phyloP scores from a whole-genome alignment of 1,139 yeast species.

The Meyerozyma elateridarum region DNA sequence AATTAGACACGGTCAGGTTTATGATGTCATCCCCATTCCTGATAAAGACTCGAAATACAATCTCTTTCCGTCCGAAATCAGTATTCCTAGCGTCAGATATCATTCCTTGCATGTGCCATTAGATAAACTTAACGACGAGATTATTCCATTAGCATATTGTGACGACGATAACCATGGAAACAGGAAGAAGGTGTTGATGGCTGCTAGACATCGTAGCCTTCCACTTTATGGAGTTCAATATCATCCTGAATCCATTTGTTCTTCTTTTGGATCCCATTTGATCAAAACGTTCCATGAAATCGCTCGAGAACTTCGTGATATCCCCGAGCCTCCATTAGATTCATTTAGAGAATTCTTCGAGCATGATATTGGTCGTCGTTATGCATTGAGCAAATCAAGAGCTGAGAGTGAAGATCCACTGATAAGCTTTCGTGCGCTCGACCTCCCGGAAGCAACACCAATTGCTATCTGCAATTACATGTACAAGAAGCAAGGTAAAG shows the following conservation, averaged over 20 bases:
- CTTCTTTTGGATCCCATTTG: slow-evolving; percentile 57
- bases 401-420: neutral
- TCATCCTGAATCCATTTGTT: slow-evolving; percentile 94
- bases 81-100: slow-evolving; percentile 69
- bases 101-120: slow-evolving; percentile 71
- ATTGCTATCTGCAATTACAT: slow-evolving; percentile 49
- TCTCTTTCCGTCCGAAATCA: neutral
- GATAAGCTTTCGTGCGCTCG: too few species aligned
- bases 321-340: slow-evolving; percentile 5
- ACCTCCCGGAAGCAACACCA: slow-evolving; percentile 16
- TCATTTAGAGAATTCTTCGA: neutral
- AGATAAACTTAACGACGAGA: slow-evolving; percentile 18
- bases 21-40: slow-evolving; percentile 37
- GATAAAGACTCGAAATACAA: slow-evolving; percentile 32
- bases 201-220: slow-evolving; percentile 51
- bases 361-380: neutral
- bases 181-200: slow-evolving; percentile 58
- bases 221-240: slow-evolving; percentile 96
- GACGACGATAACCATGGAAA: slow-evolving; percentile 18
- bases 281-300: slow-evolving; percentile 58
- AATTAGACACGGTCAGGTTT: slow-evolving; percentile 86
- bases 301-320: slow-evolving; percentile 31
- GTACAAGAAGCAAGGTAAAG: slow-evolving; percentile 12
- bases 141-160: slow-evolving; percentile 58
- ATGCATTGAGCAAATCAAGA: neutral